Conservation (phyloP, 129 eudicot species). For the Solidago caesia region DNA sequence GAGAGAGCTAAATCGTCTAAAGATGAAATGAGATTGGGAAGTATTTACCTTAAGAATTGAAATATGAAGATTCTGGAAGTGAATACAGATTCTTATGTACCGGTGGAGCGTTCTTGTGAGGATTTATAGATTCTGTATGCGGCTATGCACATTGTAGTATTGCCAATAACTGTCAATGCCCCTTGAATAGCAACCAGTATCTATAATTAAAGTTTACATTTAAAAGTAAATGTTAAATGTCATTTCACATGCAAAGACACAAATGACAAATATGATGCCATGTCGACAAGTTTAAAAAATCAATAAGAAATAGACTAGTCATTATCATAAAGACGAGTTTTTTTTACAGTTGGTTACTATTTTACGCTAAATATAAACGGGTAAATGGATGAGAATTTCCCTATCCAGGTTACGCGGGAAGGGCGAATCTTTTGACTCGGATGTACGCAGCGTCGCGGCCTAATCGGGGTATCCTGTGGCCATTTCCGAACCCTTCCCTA, state of each 20-base stretch:
- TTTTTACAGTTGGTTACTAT: too few relatives aligned
- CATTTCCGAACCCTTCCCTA: too few relatives aligned
- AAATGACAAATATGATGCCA: not conserved
- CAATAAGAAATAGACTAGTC: not conserved
- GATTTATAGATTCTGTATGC: constrained; percentile 74
- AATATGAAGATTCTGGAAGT: constrained; percentile 5
- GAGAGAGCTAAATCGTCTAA: constrained; percentile 8
- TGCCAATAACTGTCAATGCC: constrained; percentile 88
- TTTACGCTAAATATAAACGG: too few relatives aligned
- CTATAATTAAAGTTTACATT: constrained; percentile 20
- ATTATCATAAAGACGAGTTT: too few relatives aligned
- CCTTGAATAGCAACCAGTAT: constrained; percentile 87
- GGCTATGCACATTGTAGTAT: constrained; percentile 92
- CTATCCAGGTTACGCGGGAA: too few relatives aligned
- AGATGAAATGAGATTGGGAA: not conserved
- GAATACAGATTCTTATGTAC: constrained; percentile 29
- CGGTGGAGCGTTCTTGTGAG: constrained; percentile 55
- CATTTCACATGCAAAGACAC: not conserved
- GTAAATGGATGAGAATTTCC: too few relatives aligned
- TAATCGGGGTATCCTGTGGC: too few relatives aligned
- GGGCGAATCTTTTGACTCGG: too few relatives aligned
- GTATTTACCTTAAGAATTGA: constrained; percentile 17
- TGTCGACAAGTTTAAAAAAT: not conserved
- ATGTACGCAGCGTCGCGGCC: too few relatives aligned
- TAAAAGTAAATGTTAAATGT: not conserved